These are phyloP conservation scores for Rhizopus microsporus DNA, from an alignment of 371 early-diverging fungal genomes.

Conservation along the genomic window DNA sequence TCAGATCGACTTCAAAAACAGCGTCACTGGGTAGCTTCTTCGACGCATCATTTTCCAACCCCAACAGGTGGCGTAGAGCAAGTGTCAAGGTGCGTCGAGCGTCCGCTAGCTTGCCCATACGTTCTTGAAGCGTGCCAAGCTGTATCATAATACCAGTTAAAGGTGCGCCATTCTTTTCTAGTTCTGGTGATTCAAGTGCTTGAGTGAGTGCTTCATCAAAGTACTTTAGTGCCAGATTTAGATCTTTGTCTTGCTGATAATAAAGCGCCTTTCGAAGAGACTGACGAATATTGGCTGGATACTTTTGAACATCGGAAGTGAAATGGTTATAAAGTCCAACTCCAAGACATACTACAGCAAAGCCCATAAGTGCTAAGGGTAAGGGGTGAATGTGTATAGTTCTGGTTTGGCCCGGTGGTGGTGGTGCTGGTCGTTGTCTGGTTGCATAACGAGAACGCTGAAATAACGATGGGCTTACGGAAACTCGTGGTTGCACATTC, in stretches of 20 bases:
- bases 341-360: conserved; percentile 46
- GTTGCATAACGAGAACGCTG: conserved; percentile 4
- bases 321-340: conserved; percentile 58
- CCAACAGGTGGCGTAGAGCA: conserved; percentile 46
- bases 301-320: conserved; percentile 59
- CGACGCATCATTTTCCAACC: conserved; percentile 16
- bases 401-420: conserved; percentile 10
- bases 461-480: too few species aligned
- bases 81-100: conserved; percentile 53
- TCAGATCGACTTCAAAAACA: conserved; percentile 18
- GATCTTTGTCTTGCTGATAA: conserved; percentile 57
- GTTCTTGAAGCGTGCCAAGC: conserved; percentile 52
- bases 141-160: conserved; percentile 70
- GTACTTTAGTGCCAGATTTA: conserved; percentile 47
- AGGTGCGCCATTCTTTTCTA: conserved; percentile 54
- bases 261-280: conserved; percentile 64
- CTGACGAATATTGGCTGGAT: conserved; percentile 55
- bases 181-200: conserved; percentile 48
- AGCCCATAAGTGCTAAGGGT: conserved; percentile 41
- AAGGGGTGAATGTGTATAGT: conserved; percentile 35
- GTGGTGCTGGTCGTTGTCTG: neutral
- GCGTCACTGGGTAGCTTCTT: neutral
- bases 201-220: conserved; percentile 52
- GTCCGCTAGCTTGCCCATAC: conserved; percentile 50
- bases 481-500: too few species aligned